These are phyloP conservation scores for Neoboletus subvelutipes DNA, from an alignment of 768 basidiomycete genomes.

Conservation along the genomic window DNA sequence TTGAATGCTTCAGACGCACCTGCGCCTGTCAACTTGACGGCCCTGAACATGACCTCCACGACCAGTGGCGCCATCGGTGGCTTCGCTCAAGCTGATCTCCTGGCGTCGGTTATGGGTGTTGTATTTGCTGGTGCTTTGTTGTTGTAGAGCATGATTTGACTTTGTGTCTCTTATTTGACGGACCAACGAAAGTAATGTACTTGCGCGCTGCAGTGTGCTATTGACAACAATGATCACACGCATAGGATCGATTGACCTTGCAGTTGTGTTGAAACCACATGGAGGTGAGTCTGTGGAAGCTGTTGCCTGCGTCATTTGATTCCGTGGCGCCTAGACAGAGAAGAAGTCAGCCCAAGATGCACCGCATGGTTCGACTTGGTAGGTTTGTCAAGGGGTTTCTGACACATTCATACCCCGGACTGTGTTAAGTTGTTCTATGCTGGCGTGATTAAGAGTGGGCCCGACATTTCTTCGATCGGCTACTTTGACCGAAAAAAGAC, in stretches of 20 bases:
- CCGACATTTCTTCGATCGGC: not conserved
- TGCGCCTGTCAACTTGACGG: constrained; percentile 41
- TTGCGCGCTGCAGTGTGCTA: not conserved
- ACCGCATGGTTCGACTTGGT: not conserved
- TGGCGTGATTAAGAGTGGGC: not conserved
- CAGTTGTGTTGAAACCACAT: not conserved
- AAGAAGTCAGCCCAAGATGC: not conserved
- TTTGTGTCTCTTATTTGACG: constrained; percentile 2
- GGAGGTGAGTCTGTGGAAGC: not conserved
- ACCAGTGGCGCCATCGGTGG: constrained; percentile 8
- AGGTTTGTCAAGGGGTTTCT: not conserved
- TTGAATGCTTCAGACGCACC: constrained; percentile 33
- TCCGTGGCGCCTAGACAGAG: not conserved
- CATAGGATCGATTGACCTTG: not conserved
- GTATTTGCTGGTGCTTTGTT: constrained; percentile 14
- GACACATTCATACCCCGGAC: not conserved
- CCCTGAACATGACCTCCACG: not conserved
- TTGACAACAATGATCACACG: not conserved
- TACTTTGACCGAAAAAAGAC: not conserved
- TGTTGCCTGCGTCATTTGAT: not conserved
- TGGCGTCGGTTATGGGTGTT: constrained; percentile 7
- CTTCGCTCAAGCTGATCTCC: not conserved
- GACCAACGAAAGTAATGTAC: constrained; percentile 7
- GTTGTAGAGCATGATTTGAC: constrained; percentile 11
- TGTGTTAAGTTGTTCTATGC: not conserved